These are phyloP conservation scores for Stentor roeselii DNA, from an alignment of 73 alveolate species.

Conservation along the genomic window DNA sequence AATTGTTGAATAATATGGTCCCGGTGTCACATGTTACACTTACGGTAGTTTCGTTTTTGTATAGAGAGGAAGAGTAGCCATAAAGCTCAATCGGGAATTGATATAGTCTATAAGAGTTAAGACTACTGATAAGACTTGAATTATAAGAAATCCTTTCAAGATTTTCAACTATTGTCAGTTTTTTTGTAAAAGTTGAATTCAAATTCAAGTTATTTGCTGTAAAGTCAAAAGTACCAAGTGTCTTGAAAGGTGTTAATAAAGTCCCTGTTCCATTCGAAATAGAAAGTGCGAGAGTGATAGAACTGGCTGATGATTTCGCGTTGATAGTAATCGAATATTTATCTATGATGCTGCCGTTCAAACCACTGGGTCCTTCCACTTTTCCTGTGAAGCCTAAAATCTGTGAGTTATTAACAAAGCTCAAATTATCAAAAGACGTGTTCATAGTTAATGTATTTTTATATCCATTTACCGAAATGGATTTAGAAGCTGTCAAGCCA, in stretches of 20 bases:
- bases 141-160: not conserved
- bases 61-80: not conserved
- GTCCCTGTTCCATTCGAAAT: too few relatives aligned
- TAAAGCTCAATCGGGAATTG: not conserved
- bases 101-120: too few relatives aligned
- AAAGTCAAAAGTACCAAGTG: too few relatives aligned
- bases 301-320: too few relatives aligned
- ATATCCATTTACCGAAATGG: not conserved
- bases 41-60: not conserved
- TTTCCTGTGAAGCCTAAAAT: too few relatives aligned
- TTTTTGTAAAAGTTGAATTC: not conserved
- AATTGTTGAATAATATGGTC: not conserved
- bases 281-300: too few relatives aligned
- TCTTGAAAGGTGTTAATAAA: too few relatives aligned
- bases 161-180: not conserved
- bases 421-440: not conserved
- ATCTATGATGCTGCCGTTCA: too few relatives aligned
- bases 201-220: too few relatives aligned
- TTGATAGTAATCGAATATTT: too few relatives aligned
- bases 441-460: not conserved
- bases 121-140: not conserved
- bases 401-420: too few relatives aligned
- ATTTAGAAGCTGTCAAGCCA: not conserved
- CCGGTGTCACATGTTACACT: not conserved
- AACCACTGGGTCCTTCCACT: too few relatives aligned